Evolutionary conservation across 2,329 filamentous ascomycete genomes (phyloP).

Genomic region (Hymenoscyphus scutula): DNA sequence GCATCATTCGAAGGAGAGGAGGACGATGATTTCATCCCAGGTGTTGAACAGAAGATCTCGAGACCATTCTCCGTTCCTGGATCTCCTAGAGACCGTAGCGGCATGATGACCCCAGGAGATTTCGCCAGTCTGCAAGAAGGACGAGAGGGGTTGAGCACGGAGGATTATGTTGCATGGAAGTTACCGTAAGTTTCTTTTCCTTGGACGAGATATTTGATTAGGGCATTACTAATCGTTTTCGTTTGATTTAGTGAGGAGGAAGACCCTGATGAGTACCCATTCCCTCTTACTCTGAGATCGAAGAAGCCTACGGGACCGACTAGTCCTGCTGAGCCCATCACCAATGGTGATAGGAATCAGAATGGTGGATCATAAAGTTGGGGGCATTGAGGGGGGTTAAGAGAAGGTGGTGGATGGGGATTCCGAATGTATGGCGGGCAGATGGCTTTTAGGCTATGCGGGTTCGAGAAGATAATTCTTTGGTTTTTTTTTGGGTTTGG

Average conservation of each 20-base stretch:
- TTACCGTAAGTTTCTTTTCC: constrained; percentile 71
- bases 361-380: background rate
- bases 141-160: constrained; percentile 86
- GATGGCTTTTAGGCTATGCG: too few species aligned
- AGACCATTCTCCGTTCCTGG: constrained; percentile 91
- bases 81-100: constrained; percentile 82
- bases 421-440: too few species aligned
- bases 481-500: too few species aligned
- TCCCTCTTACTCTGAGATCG: constrained; percentile 63
- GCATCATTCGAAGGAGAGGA: constrained; percentile 76
- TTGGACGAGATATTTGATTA: background rate
- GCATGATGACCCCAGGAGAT: constrained; percentile 99
- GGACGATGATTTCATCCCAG: constrained; percentile 86
- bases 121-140: constrained; percentile 96
- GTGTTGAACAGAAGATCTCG: constrained; percentile 92
- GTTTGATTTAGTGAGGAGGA: constrained; percentile 72
- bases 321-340: constrained; percentile 31
- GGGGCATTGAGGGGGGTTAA: background rate
- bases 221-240: constrained; percentile 21
- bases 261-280: constrained; percentile 76
- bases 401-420: background rate
- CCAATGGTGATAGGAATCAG: constrained; percentile 25
- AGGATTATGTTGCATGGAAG: constrained; percentile 98
- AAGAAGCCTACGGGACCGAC: constrained; percentile 38
- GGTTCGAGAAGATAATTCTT: too few species aligned